Evolutionary conservation across 2,329 filamentous ascomycete genomes (phyloP), one percentile per base, ranked within the genome.

Genomic region (Calonectria honghensis): DNA sequence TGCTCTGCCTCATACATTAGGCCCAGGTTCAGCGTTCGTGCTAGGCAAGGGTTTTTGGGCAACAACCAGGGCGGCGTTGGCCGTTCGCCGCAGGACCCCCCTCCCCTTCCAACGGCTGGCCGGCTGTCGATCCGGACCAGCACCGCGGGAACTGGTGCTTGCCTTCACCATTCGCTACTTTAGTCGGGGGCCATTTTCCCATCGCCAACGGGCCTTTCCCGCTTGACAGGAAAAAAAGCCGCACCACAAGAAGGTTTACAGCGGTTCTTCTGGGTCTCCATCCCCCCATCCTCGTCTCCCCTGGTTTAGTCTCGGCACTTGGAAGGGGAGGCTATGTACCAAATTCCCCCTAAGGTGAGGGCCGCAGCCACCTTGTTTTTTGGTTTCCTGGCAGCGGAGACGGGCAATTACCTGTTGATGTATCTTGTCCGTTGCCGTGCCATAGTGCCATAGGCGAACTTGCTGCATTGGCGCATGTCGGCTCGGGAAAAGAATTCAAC

Each of bases 91-190:
- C 39, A 52, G 51, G 51, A 37, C 41, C 29, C 41, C 29, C 41
- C 54, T 32, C n/a, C 61, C 50, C 64, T 35, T 48, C 41, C 41
- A 72, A 63, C 64, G 64, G 70, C 52, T 57, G 70, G 61, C 70
- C 70, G 70, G 70, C 64, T 68, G 64, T 52, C 52, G 70, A 68
- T 63, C 64, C 70, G 64, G 63, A 61, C 54, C 64, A 61, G 52
- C 61, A 70, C 57, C 54, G 54, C 18, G 68, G 68, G 41, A 70
- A 59, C 54, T 37, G 31, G n/a, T 39, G 31, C 18, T 61, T 39
- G 57, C 57, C 11, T 32, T 54, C 51, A 31, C 16, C 20, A 14
- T 14, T 32, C 51, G 51, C 51, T 54, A 54, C 18, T n/a, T 54
- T n/a, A 31, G 10, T 20, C 29, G 51, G 51, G 51, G 51, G 7